A percentile compares a stretch with the other conserved stretches of the same genome.
These are phyloP conservation scores for Sherardia arvensis DNA, from an alignment of 257 asterid genomes.

Conservation along the genomic window DNA sequence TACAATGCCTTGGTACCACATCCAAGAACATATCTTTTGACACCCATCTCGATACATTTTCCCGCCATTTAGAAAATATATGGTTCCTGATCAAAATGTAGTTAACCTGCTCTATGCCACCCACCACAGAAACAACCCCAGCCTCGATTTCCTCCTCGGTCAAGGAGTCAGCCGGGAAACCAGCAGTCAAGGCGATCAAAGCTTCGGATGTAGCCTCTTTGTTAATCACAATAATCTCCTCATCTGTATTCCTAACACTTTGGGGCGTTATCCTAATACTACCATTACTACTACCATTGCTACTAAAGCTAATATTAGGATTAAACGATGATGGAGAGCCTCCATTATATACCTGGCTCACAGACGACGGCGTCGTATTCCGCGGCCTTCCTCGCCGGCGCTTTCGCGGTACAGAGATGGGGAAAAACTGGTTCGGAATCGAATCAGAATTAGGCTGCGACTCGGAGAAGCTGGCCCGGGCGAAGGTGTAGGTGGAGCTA, in stretches of 20 bases:
- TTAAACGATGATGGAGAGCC: conserved; percentile 27
- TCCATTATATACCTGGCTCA: conserved; percentile 36
- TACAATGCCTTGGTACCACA: conserved; percentile 66
- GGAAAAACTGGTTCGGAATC: conserved; percentile 28
- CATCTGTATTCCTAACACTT: conserved; percentile 28
- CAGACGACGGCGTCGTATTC: conserved; percentile 23
- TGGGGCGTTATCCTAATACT: conserved; percentile 18
- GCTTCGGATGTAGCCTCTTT: conserved; percentile 90
- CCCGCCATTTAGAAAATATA: conserved; percentile 77
- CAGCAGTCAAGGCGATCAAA: conserved; percentile 72
- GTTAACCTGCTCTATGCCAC: conserved; percentile 94
- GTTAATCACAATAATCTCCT: conserved; percentile 89
- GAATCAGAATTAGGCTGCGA: conserved; percentile 17
- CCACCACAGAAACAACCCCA: conserved; percentile 75
- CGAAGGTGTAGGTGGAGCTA: conserved; percentile 5
- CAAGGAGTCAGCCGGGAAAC: conserved; percentile 89
- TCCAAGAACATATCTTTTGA: conserved; percentile 68
- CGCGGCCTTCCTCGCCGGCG: conserved; percentile 76
- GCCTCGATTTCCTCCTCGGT: conserved; percentile 91
- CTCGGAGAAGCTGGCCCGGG: conserved; percentile 18
- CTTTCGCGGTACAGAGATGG: conserved; percentile 54
- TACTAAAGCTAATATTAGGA: conserved; percentile 20
- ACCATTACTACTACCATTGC: conserved; percentile 9
- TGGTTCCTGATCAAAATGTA: conserved; percentile 82
- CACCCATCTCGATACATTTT: conserved; percentile 64